Evolutionary conservation across 805 yeast genomes (phyloP).

Genomic region (Naumovozyma castellii): DNA sequence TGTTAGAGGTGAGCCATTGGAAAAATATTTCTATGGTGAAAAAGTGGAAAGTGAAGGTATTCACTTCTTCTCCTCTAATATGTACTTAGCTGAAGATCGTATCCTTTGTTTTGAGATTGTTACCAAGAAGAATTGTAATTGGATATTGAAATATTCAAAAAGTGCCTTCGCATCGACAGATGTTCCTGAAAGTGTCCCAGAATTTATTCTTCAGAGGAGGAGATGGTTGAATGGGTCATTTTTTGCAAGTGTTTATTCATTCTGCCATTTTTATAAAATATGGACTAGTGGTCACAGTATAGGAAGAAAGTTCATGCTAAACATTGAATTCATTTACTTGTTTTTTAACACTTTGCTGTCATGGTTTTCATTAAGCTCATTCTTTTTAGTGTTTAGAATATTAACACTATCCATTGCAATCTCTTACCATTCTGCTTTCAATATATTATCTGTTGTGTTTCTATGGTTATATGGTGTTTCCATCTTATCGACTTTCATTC

Average conservation of each 20-base stretch:
- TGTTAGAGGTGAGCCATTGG: conserved; percentile 72
- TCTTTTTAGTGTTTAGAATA: conserved; percentile 81
- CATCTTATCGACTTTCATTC: conserved; percentile 73
- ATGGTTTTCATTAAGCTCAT: conserved; percentile 89
- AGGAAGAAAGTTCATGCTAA: conserved; percentile 58
- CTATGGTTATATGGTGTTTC: conserved; percentile 80
- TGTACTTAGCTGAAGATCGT: conserved; percentile 96
- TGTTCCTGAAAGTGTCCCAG: conserved; percentile 83
- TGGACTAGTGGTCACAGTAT: conserved; percentile 72
- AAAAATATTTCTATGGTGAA: conserved; percentile 89
- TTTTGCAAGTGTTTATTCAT: conserved; percentile 85
- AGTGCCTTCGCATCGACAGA: conserved; percentile 89
- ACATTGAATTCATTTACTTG: conserved; percentile 74
- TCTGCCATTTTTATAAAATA: conserved; percentile 64
- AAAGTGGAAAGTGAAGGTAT: conserved; percentile 54
- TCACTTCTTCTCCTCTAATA: conserved; percentile 86
- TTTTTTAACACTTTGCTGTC: conserved; percentile 65
- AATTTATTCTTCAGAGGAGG: conserved; percentile 82
- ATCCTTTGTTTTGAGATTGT: conserved; percentile 90
- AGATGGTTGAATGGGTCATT: conserved; percentile 97
- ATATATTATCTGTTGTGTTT: conserved; percentile 64
- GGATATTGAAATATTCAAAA: conserved; percentile 79
- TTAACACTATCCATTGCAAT: conserved; percentile 67
- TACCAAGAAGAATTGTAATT: conserved; percentile 65
- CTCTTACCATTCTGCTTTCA: conserved; percentile 52